phyloP scores from a whole-genome alignment of 2,329 filamentous ascomycete genomes.

The Talaromyces albobiverticillius region DNA sequence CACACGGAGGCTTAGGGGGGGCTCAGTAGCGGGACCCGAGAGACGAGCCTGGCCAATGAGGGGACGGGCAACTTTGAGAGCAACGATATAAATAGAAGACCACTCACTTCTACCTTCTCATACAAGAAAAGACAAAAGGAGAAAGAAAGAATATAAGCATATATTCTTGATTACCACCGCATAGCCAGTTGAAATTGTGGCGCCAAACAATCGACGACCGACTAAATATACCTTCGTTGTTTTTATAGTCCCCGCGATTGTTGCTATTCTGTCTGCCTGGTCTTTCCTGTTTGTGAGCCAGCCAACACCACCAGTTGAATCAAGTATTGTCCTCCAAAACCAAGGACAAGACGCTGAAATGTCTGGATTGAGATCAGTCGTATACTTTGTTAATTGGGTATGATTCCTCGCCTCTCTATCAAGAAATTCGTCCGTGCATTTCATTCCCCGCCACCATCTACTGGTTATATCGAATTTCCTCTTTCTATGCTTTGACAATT shows the following conservation, averaged over 20 bases:
- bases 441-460: background rate
- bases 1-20: background rate
- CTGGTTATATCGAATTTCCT: background rate
- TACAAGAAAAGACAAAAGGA: background rate
- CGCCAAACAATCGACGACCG: background rate
- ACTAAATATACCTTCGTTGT: background rate
- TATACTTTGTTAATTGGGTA: conserved; percentile 47
- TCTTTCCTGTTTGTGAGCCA: background rate
- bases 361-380: conserved; percentile 33
- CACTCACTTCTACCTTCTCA: background rate
- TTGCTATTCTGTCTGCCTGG: conserved; percentile 1
- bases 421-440: background rate
- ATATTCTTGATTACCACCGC: background rate
- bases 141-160: background rate
- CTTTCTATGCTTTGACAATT: too few relatives aligned
- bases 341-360: conserved; percentile 1
- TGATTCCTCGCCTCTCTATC: conserved; percentile 11
- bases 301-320: background rate
- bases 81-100: background rate
- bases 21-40: background rate
- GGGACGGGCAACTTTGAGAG: background rate
- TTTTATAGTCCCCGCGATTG: background rate
- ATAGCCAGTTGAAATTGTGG: conserved; percentile 1
- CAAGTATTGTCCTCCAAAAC: background rate
- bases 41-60: background rate